Conservation (phyloP, 768 basidiomycete species). For the Exidia glandulosa region DNA sequence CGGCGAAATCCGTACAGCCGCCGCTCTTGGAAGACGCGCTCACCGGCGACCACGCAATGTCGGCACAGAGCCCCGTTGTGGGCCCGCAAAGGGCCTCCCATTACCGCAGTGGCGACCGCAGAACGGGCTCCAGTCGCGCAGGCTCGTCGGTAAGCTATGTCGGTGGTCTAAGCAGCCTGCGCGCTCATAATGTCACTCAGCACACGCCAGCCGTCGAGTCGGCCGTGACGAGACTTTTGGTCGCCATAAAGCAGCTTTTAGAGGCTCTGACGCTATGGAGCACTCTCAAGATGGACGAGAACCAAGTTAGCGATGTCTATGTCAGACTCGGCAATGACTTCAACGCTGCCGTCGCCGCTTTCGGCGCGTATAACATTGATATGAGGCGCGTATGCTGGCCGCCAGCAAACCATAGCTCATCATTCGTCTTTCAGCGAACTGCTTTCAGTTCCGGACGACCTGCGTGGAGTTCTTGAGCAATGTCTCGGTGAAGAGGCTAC, state of each 20-base stretch:
- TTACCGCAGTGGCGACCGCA: neutral
- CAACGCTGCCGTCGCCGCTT: slow-evolving; percentile 85
- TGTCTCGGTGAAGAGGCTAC: slow-evolving; percentile 87
- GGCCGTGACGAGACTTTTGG: slow-evolving; percentile 82
- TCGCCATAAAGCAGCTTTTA: slow-evolving; percentile 90
- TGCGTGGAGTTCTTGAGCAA: slow-evolving; percentile 79
- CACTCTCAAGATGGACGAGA: slow-evolving; percentile 55
- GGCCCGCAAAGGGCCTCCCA: neutral
- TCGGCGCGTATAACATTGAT: slow-evolving; percentile 71
- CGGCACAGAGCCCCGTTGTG: neutral
- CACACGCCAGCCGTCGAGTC: slow-evolving; percentile 68
- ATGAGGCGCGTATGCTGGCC: slow-evolving; percentile 60
- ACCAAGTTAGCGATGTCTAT: slow-evolving; percentile 90
- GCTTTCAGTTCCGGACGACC: slow-evolving; percentile 74
- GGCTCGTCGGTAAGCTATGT: neutral
- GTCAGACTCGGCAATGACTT: slow-evolving; percentile 96
- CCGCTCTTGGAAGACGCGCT: neutral
- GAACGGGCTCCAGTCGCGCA: neutral
- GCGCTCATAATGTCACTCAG: neutral
- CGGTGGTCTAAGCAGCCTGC: neutral
- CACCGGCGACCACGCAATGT: neutral
- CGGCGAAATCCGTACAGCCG: neutral
- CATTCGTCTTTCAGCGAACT: slow-evolving; percentile 55
- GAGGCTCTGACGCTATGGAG: slow-evolving; percentile 86
- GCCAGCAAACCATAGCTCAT: neutral